Evolutionary conservation across 169 alveolate species (phyloP).

Genomic region (Plasmodium berghei): DNA sequence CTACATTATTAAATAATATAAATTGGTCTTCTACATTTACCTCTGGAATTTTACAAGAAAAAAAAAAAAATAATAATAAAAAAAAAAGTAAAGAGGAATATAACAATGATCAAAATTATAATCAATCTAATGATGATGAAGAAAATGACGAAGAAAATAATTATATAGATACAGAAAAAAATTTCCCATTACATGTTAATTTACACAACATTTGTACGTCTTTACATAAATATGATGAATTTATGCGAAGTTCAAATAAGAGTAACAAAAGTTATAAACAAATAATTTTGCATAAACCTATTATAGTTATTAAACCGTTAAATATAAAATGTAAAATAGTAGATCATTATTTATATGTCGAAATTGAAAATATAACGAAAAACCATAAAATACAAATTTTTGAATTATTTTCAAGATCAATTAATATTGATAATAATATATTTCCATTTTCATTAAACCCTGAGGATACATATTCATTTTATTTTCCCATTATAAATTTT

Average conservation of each 20-base stretch:
- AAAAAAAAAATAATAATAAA: slow-evolving; percentile 3
- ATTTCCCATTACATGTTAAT: slow-evolving; percentile 38
- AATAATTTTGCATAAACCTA: slow-evolving; percentile 15
- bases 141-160: slow-evolving; percentile 11
- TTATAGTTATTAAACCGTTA: slow-evolving; percentile 33
- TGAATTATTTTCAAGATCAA: slow-evolving; percentile 55
- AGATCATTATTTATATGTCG: slow-evolving; percentile 22
- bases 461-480: slow-evolving; percentile 49
- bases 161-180: slow-evolving; percentile 12
- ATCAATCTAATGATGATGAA: slow-evolving; percentile 8
- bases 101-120: slow-evolving; percentile 13
- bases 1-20: slow-evolving; percentile 27
- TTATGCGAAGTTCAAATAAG: slow-evolving; percentile 12
- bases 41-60: slow-evolving; percentile 12
- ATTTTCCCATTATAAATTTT: slow-evolving; percentile 23
- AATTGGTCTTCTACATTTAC: slow-evolving; percentile 65
- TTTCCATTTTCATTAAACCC: slow-evolving; percentile 38
- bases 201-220: slow-evolving; percentile 29
- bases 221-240: slow-evolving; percentile 39
- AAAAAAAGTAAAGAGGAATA: neutral
- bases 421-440: slow-evolving; percentile 20
- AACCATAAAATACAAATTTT: slow-evolving; percentile 12
- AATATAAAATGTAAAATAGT: slow-evolving; percentile 36
- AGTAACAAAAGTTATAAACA: slow-evolving; percentile 15
- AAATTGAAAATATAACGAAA: slow-evolving; percentile 49